A percentile compares a stretch with the other conserved stretches of the same genome.
These are phyloP conservation scores for Pterocarpus macrocarpus DNA, from an alignment of 306 rosid species.

Conservation along the genomic window DNA sequence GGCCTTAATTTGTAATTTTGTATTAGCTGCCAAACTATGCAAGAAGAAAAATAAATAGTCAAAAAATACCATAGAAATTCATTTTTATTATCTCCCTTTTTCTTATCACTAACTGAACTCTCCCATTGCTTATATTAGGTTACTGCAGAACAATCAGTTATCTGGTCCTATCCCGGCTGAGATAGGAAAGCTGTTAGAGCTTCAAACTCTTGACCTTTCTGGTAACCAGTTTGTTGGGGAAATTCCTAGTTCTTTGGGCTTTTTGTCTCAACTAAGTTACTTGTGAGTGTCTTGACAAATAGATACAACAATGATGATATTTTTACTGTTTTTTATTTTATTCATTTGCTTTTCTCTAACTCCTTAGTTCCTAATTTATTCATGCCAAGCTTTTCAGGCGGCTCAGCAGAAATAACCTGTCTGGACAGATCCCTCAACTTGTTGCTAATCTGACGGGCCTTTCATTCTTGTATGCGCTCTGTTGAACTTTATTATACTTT, in stretches of 20 bases:
- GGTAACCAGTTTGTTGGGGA: slow-evolving; percentile 79
- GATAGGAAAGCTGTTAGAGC: slow-evolving; percentile 80
- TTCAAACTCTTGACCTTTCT: slow-evolving; percentile 89
- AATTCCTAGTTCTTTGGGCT: slow-evolving; percentile 85
- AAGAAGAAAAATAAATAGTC: slow-evolving; percentile 9
- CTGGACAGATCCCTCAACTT: slow-evolving; percentile 83
- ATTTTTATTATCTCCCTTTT: slow-evolving; percentile 9
- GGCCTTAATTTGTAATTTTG: background rate
- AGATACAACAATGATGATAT: slow-evolving; percentile 4
- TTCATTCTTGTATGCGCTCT: slow-evolving; percentile 75
- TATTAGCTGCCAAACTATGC: background rate
- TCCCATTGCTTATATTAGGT: slow-evolving; percentile 59
- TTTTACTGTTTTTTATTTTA: slow-evolving; percentile 26
- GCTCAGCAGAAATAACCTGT: slow-evolving; percentile 81
- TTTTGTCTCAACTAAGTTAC: slow-evolving; percentile 81
- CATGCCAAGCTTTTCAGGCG: slow-evolving; percentile 89
- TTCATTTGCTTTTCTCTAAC: slow-evolving; percentile 48
- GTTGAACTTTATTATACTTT: slow-evolving; percentile 26
- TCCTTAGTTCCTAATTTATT: slow-evolving; percentile 50
- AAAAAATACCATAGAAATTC: background rate
- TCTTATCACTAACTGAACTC: slow-evolving; percentile 27
- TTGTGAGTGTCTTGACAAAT: slow-evolving; percentile 74
- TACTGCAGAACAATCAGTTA: slow-evolving; percentile 84
- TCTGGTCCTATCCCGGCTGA: slow-evolving; percentile 84
- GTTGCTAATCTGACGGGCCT: slow-evolving; percentile 87